Percentiles rank a stretch among this genome's conserved stretches.
These are phyloP conservation scores for Amanita muscaria DNA, from an alignment of 768 basidiomycete genomes.

Conservation along the genomic window DNA sequence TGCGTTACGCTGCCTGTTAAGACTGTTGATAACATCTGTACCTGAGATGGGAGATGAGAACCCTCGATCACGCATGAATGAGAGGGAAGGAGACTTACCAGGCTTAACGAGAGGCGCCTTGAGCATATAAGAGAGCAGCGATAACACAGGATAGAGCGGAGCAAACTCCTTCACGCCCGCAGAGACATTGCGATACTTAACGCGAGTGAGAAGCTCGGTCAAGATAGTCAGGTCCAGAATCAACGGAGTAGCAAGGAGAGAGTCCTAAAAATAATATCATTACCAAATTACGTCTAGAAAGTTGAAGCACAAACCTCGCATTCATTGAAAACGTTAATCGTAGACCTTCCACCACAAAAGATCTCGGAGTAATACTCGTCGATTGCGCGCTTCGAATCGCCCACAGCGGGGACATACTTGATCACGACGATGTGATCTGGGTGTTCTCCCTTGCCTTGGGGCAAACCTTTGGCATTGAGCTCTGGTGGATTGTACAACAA, in stretches of 20 bases:
- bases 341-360: slow-evolving; percentile 89
- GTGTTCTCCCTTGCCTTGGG: slow-evolving; percentile 81
- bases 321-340: slow-evolving; percentile 96
- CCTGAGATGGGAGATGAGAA: slow-evolving; percentile 26
- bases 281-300: slow-evolving; percentile 5
- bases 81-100: slow-evolving; percentile 29
- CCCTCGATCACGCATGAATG: neutral
- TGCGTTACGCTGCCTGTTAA: slow-evolving; percentile 91
- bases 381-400: slow-evolving; percentile 97
- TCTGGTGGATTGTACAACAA: slow-evolving; percentile 82
- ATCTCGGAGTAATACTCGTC: slow-evolving; percentile 99
- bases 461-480: slow-evolving; percentile 38
- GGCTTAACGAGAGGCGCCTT: slow-evolving; percentile 97
- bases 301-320: slow-evolving; percentile 59
- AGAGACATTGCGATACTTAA: slow-evolving; percentile 67
- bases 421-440: slow-evolving; percentile 96
- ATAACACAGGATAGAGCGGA: slow-evolving; percentile 85
- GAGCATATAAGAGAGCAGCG: slow-evolving; percentile 93
- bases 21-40: slow-evolving; percentile 89
- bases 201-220: slow-evolving; percentile 87
- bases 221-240: slow-evolving; percentile 92
- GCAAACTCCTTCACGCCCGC: slow-evolving; percentile 50
- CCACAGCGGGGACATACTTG: slow-evolving; percentile 94
- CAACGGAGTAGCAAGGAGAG: slow-evolving; percentile 89
- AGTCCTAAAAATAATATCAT: slow-evolving; percentile 48